phyloP scores from a whole-genome alignment of 1,284 basidiomycete genomes.

The Ustilago xerochloae region DNA sequence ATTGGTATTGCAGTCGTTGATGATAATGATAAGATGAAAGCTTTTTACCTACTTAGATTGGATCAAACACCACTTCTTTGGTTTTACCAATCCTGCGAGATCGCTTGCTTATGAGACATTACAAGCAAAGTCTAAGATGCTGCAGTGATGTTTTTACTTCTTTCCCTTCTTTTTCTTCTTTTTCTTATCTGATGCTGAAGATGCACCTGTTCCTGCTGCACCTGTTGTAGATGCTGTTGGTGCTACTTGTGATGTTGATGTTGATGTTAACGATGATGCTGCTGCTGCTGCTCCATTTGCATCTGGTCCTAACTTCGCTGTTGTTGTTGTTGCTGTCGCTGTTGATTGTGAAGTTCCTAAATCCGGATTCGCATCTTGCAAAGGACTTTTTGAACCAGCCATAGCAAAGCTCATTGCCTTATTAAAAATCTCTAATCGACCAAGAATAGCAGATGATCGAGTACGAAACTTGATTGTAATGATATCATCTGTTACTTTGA shows the following conservation, averaged over 20 bases:
- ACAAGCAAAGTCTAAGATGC: neutral
- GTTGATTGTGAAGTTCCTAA: neutral
- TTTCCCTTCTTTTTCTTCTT: constrained; percentile 54
- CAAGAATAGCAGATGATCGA: constrained; percentile 88
- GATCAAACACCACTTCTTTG: too few species aligned
- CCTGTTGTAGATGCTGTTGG: constrained; percentile 2
- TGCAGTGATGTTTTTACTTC: neutral
- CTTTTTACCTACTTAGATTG: too few species aligned
- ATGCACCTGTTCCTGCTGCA: neutral
- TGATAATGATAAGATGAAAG: too few species aligned
- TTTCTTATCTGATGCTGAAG: constrained; percentile 25
- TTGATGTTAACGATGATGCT: constrained; percentile 5
- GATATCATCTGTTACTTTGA: constrained; percentile 61
- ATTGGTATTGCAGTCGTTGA: too few species aligned
- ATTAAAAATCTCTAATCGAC: constrained; percentile 91
- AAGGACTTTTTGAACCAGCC: constrained; percentile 63
- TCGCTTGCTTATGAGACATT: neutral
- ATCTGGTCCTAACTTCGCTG: neutral
- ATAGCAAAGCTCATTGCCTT: constrained; percentile 82
- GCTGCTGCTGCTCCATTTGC: neutral
- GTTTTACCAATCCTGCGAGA: too few species aligned
- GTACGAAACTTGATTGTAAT: constrained; percentile 86
- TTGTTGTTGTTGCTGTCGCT: constrained; percentile 7
- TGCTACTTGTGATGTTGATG: constrained; percentile 7
- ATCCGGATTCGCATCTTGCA: constrained; percentile 37